phyloP scores from a whole-genome alignment of 2,329 filamentous ascomycete species.

The Ceratocystis huliohia region DNA sequence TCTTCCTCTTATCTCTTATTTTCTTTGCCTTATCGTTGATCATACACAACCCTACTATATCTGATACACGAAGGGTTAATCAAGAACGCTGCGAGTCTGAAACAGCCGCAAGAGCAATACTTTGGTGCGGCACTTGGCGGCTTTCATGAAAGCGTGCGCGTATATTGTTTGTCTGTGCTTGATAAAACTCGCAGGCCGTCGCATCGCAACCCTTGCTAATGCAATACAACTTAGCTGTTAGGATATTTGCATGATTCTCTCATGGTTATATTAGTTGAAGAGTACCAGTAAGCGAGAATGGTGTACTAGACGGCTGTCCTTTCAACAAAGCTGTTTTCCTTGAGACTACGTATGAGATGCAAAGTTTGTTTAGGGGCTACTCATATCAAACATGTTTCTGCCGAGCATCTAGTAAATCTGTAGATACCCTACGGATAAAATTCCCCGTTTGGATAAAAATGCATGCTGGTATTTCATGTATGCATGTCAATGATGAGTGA shows the following conservation, averaged over 20 bases:
- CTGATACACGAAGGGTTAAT: not conserved
- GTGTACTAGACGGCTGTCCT: not conserved
- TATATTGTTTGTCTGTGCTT: not conserved
- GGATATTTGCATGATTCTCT: not conserved
- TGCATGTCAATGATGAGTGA: not conserved
- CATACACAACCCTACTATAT: not conserved
- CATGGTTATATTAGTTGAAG: not conserved
- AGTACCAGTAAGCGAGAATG: not conserved
- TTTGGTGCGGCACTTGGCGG: not conserved
- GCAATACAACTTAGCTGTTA: not conserved
- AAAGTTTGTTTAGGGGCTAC: not conserved
- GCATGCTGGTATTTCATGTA: not conserved
- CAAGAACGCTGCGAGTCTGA: not conserved
- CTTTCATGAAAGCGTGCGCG: not conserved
- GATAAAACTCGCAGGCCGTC: not conserved
- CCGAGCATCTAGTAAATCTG: not conserved
- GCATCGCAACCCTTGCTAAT: not conserved
- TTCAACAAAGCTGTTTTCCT: not conserved
- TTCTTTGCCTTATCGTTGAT: not conserved
- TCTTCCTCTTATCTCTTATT: too few species aligned
- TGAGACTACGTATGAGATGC: not conserved
- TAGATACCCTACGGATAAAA: not conserved
- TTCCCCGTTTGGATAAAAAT: not conserved
- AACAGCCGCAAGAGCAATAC: not conserved
- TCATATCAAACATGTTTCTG: not conserved